Base-by-base conservation (phyloP, 2,329 filamentous ascomycete genomes). In the Thielaviopsis ethacetica region DNA sequence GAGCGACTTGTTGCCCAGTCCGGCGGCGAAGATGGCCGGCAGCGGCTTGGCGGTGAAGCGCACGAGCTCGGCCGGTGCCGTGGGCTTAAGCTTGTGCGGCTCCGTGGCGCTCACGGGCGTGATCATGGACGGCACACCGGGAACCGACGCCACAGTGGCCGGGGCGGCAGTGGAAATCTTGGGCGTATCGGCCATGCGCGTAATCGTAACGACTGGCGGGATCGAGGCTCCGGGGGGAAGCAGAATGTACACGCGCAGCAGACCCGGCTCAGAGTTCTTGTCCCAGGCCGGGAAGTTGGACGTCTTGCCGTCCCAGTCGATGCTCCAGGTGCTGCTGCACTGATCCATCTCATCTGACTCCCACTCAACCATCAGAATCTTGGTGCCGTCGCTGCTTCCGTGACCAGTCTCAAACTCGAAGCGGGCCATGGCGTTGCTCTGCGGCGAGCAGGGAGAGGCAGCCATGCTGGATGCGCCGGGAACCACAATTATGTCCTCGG, bases 361-460 rank as follows among this genome's bases (percentile, higher is more conserved):
- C 90, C 90, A 95, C 70, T 95, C 89, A 47, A 95, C 84, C 88
- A 95, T 93, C 65, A 95, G 74, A 63, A 95, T 84, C 74, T 95
- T 95, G 63, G 88, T 94, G 49, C 89, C 89, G 63, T 91, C 85
- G 66, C 88, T 88, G 55, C 82, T 85, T 68, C 80, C 81, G 26
- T 61, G 59, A 41, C 83, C 85, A 0, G 81, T 76, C 71, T 91
- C 86, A 68, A 95, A 94, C 69, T 95, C 90, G 71, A 94, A 95
- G 61, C 90, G 84, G 53, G 88, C 49, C 54, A 62, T 56, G 50
- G 60, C 57, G 47, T 58, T 58, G 59, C 44, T 58, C 21, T 58
- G 59, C n/a, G 56, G 59, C 17, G 59, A 57, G n/a, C 59, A 53
- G 19, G 59, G 50, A 26, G 59, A 57, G 19, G 21, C 53, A 17